A percentile compares a stretch with the other conserved stretches of the same genome.
phyloP scores from a whole-genome alignment of 352 stramenopile genomes.

The Phytophthora meadii region DNA sequence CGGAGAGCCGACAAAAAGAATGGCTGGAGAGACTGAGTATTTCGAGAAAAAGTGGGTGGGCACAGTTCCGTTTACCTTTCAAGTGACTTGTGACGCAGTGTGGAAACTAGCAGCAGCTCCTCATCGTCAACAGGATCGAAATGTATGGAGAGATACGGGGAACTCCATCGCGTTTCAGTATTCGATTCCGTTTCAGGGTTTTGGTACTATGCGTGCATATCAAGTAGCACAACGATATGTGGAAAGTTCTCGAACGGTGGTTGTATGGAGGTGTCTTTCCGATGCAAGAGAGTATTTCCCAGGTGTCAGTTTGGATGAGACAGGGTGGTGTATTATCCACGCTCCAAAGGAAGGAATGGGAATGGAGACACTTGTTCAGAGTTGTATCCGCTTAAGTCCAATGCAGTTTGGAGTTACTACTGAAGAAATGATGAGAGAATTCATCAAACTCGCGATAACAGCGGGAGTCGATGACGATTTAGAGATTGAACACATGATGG shows the following conservation, averaged over 20 bases:
- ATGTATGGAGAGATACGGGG: neutral
- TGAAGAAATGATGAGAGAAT: neutral
- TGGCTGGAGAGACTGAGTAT: slow-evolving; percentile 2
- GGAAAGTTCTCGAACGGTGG: neutral
- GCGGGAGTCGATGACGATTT: neutral
- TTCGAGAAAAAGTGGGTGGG: neutral
- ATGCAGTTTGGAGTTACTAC: neutral
- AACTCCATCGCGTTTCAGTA: neutral
- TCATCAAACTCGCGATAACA: neutral
- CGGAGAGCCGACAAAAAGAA: neutral
- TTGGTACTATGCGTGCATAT: neutral
- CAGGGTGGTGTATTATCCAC: slow-evolving; percentile 2
- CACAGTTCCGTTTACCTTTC: neutral
- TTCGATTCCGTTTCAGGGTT: neutral
- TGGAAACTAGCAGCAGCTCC: neutral
- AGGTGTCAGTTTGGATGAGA: neutral
- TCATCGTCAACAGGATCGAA: neutral
- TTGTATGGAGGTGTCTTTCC: neutral
- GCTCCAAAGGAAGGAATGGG: neutral
- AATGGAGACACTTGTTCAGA: neutral
- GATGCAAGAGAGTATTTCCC: neutral
- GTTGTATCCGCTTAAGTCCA: neutral
- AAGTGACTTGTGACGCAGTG: neutral
- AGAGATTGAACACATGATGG: slow-evolving; percentile 1
- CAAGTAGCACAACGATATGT: slow-evolving; percentile 2